Evolutionary conservation across 805 yeast species (phyloP).

Genomic region (Teunomyces kruisii): DNA sequence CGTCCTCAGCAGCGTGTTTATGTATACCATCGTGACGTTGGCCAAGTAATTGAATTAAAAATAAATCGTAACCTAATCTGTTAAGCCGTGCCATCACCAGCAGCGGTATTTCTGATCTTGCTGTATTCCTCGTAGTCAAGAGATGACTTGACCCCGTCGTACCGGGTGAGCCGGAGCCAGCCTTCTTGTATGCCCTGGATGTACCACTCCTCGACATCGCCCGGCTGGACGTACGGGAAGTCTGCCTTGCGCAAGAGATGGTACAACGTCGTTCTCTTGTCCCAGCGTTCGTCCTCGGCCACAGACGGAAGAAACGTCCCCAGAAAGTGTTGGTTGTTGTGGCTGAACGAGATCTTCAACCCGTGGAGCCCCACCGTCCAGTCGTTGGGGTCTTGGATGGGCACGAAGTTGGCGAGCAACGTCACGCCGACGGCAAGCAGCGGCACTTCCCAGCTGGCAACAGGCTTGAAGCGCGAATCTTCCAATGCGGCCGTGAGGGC

Average conservation of each 20-base stretch:
- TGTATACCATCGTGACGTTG: no score
- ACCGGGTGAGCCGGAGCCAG: constrained; percentile 32
- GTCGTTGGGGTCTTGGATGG: constrained; percentile 52
- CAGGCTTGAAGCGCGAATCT: constrained; percentile 76
- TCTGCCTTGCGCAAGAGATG: constrained; percentile 79
- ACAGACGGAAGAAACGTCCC: constrained; percentile 93
- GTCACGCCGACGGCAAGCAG: constrained; percentile 62
- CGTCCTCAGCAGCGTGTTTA: no score
- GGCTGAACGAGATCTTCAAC: constrained; percentile 54
- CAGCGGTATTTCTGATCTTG: constrained; percentile 11
- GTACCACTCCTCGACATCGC: constrained; percentile 21
- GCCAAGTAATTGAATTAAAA: no score
- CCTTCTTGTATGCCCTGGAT: constrained; percentile 29
- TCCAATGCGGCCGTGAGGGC: constrained; percentile 65
- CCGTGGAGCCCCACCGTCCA: constrained; percentile 90
- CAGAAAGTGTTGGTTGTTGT: constrained; percentile 41
- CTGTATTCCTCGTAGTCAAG: constrained; percentile 24
- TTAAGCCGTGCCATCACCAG: no score
- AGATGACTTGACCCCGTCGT: constrained; percentile 34
- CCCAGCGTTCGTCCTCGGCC: constrained; percentile 86
- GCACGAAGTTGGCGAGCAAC: constrained; percentile 56
- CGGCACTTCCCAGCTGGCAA: constrained; percentile 53
- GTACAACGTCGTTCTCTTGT: constrained; percentile 64
- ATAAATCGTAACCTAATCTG: no score
- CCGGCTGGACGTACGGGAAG: constrained; percentile 1